A percentile compares a stretch with the other conserved stretches of the same genome.
Conservation (phyloP, 2,329 filamentous ascomycete genomes). For the Stenocarpella maydis region DNA sequence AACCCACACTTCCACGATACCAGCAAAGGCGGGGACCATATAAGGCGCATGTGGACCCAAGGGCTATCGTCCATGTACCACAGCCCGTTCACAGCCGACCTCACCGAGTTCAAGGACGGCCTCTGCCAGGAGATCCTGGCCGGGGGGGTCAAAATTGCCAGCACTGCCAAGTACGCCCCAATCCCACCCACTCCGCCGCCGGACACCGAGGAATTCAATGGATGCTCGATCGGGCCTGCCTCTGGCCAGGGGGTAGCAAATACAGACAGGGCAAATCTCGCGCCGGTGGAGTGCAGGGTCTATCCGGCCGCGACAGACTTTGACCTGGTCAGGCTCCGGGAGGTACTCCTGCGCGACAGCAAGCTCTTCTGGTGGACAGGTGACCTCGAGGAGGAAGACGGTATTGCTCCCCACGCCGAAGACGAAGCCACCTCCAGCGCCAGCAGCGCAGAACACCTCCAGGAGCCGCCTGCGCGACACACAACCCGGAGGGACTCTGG, state of each 20-base stretch:
- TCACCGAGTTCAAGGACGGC: slow-evolving; percentile 12
- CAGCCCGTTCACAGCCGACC: slow-evolving; percentile 28
- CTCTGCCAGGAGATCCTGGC: slow-evolving; percentile 13
- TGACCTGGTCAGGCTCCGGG: slow-evolving; percentile 22
- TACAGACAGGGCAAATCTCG: not conserved
- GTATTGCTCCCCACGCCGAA: not conserved
- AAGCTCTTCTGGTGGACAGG: slow-evolving; percentile 29
- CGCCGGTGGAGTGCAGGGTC: slow-evolving; percentile 29
- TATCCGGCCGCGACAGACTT: slow-evolving; percentile 17
- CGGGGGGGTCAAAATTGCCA: not conserved
- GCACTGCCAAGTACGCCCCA: not conserved
- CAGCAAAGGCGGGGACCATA: slow-evolving; percentile 41
- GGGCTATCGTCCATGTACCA: slow-evolving; percentile 45
- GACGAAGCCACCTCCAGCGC: not conserved
- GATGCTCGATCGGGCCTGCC: not conserved
- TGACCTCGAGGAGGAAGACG: not conserved
- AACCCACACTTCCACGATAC: slow-evolving; percentile 46
- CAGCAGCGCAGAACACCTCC: not conserved
- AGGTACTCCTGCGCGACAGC: slow-evolving; percentile 6
- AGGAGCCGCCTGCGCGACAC: not conserved
- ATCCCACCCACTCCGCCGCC: not conserved
- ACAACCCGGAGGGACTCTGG: not conserved
- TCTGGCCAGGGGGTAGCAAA: not conserved
- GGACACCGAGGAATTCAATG: not conserved
- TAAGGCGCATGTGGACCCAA: slow-evolving; percentile 42